Evolutionary conservation across 176 grass and related monocot species (phyloP), one percentile per base, ranked within the genome.

Genomic region (Rhynchospora pubera): DNA sequence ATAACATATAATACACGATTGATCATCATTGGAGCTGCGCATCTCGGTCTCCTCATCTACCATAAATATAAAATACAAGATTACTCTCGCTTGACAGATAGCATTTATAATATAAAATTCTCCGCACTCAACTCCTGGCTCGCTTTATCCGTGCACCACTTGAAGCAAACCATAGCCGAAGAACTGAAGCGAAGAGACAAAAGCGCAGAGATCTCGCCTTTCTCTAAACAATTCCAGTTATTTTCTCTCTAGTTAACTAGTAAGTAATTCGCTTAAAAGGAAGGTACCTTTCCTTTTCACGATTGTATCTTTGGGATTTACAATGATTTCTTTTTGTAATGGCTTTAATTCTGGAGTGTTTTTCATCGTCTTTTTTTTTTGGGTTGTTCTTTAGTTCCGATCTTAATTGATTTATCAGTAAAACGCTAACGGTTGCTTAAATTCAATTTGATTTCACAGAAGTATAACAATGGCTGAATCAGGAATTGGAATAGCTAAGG

Each of bases 401-500:
- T 67, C 30, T 16, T 16, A 32, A 15, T 28, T 67, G 34, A 16
- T 16, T 18, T 72, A 8, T 72, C 44, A 24, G 39, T 47, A 23
- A 24, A 51, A 74, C 45, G 21, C 11, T 51, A 74, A 51, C 45
- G 50, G 15, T 43, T 0, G 18, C 23, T 84, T 79, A 45, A 34
- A n/a, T 14, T 22, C n/a, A 69, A 57, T 23, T 78, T 62, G 28
- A 60, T 89, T 72, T 58, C 62, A 66, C 59, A 45, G 63, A 39
- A 77, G 5, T 8, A 65, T 24, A 81, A 21, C 11, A 65, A 89
- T 89, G 84, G 62, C 50, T 18, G 79, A 86, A 72, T 45, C 55
- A 24, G 18, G 22, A 78, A 43, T 18, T 12, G 62, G 32, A 24
- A 89, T 89, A 19, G 84, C 84, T 2, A 86, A 86, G 71, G 80